Base-by-base conservation (phyloP, 805 yeast species). In the Candida stauntonica region DNA sequence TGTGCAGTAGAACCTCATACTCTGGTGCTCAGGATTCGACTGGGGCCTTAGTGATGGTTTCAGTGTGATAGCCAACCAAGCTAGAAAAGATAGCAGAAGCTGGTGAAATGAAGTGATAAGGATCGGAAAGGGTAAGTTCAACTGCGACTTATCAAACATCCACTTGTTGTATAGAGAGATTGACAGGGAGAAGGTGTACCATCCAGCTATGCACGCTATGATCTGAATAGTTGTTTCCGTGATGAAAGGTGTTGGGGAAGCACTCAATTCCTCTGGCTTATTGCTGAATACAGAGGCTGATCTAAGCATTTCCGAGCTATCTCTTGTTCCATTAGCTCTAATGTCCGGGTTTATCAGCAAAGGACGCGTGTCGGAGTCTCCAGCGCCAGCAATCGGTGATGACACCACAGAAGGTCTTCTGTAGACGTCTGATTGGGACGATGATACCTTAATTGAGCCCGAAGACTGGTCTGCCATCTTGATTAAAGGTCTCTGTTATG, bases 121-220 rank as follows among this genome's bases (percentile, higher is more conserved):
- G 17, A 93, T 73, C 2, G 99, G 99, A 56, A 79, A 93, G 23
- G 77, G 75, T 52, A 93, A 81, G 55, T 85, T 77, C 39, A 89
- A 66, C 15, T 86, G 83, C 8, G 73, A 70, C 5, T 61, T 58
- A 28, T 91, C 89, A 65, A 91, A 93, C 97, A 91, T 91, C 97
- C 97, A 88, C 64, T 89, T 89, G 68, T 93, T 93, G 65, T 91
- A 93, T 21, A 86, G 61, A 7, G 89, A 80, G 15, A 85, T 75
- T 14, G 84, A 63, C 40, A 84, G 65, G 6, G 89, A 80, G 42
- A 81, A 81, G 14, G 70, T 41, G 50, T 82, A 85, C 94, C 93
- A 85, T 5, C 85, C 84, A 7, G 57, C 21, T 3, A 62, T 60
- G 13, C 47, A 47, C 2, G 39, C 14, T 6, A 47, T 36, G 5